Base-by-base conservation (phyloP, 768 basidiomycete genomes). In the Mrakia blollopis region DNA sequence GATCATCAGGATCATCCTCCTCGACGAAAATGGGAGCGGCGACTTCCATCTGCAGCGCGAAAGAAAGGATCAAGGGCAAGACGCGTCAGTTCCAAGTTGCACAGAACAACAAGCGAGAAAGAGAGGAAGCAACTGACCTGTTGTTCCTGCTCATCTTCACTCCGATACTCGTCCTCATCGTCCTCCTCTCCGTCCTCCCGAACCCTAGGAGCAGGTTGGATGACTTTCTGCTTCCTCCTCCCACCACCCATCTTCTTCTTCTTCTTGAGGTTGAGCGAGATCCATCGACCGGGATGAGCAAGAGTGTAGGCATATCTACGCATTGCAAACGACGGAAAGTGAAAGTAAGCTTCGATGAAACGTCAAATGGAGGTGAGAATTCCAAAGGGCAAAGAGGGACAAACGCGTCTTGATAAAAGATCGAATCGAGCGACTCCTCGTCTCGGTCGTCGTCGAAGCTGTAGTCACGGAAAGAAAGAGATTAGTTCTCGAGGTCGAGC, bases 391-490 rank as follows among this genome's bases (percentile, higher is more conserved):
- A n/a, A 47, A 25, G 11, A 60, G 44, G 25, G 41, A 74, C 81
- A 72, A 78, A 92, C 92, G 95, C 79, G 80, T 95, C 93, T 78
- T 94, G 93, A 86, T 91, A 91, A 82, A 96, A 96, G 2, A 90
- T 86, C 78, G 91, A 93, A 76, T 93, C 91, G 79, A 97, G 82
- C 4, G 87, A 89, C 80, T 97, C 94, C 82, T 96, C 94, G 52
- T 87, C 87, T 28, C 86, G 89, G 80, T 96, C 94, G 78, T 93
- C 91, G 78, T 97, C 94, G 6, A 89, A 50, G 2, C 47, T 50
- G 16, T 21, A 41, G 47, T 50, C 13, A 2, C 39, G 14, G 16
- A 50, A 2, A 14, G 16, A 7, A 50, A 50, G 18, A 50, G 47
- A 4, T 50, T 18, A 50, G 47, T 14, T 2, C 1, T 21, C 47